Percentiles rank a stretch among this genome's conserved stretches.
phyloP scores from a whole-genome alignment of 139 green algal genomes.

The Dunaliella primolecta region DNA sequence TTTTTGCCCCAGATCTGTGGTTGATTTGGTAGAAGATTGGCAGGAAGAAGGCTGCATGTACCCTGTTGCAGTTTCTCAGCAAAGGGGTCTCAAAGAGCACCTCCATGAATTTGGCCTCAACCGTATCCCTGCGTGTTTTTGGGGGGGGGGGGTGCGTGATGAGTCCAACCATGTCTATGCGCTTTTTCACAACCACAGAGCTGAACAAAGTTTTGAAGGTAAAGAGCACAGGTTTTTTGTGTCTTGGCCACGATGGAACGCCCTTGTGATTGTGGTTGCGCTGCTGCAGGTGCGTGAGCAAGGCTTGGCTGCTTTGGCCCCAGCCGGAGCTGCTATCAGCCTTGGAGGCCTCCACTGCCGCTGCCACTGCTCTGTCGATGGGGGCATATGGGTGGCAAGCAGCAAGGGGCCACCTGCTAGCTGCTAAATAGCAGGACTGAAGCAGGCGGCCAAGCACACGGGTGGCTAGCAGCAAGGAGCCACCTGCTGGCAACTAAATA shows the following conservation, averaged over 20 bases:
- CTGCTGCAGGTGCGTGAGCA: neutral
- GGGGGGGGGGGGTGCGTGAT: too few species aligned
- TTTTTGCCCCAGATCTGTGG: too few species aligned
- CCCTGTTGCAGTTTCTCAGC: too few species aligned
- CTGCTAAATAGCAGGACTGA: neutral
- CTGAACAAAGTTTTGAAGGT: too few species aligned
- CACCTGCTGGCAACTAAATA: neutral
- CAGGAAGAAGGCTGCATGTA: too few species aligned
- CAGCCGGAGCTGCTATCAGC: slow-evolving; percentile 17
- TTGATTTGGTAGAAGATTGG: too few species aligned
- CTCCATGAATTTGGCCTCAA: too few species aligned
- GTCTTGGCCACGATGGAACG: neutral
- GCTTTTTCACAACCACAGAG: too few species aligned
- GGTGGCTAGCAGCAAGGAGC: neutral
- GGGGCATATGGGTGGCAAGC: slow-evolving; percentile 48
- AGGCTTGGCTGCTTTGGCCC: slow-evolving; percentile 58
- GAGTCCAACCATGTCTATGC: neutral
- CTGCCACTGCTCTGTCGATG: slow-evolving; percentile 58
- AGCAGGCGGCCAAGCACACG: neutral
- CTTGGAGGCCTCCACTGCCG: slow-evolving; percentile 46
- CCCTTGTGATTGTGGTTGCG: neutral
- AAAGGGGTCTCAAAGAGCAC: too few species aligned
- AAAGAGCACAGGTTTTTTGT: neutral
- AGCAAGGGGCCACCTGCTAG: neutral
- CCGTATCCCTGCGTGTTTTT: too few species aligned